Conservation (phyloP, 371 early-diverging fungal species). For the Chytridiales sp. region DNA sequence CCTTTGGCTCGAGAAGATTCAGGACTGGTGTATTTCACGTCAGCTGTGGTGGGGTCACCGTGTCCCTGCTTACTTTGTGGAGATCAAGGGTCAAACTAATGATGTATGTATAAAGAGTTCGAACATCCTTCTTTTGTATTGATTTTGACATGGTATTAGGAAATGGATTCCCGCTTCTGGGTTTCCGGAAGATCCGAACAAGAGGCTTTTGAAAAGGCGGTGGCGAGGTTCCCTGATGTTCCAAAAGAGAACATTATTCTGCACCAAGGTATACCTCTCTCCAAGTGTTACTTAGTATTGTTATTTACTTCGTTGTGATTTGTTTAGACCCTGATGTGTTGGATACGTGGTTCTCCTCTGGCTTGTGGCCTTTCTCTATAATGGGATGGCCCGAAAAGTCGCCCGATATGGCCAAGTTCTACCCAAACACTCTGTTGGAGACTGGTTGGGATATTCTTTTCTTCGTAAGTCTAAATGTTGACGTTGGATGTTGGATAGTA, state of each 20-base stretch:
- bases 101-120: conserved; percentile 31
- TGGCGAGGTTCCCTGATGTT: conserved; percentile 60
- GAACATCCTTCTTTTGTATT: conserved; percentile 4
- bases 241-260: conserved; percentile 32
- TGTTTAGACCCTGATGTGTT: conserved; percentile 96
- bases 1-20: conserved; percentile 95
- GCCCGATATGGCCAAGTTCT: conserved; percentile 82
- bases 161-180: conserved; percentile 74
- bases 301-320: conserved; percentile 45
- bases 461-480: conserved; percentile 99
- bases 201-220: conserved; percentile 77
- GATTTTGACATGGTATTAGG: conserved; percentile 17
- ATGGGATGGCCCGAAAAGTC: conserved; percentile 96
- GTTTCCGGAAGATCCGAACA: conserved; percentile 81
- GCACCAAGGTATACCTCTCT: conserved; percentile 35
- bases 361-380: conserved; percentile 98
- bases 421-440: conserved; percentile 93
- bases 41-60: conserved; percentile 99
- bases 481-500: not conserved
- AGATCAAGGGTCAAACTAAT: conserved; percentile 64
- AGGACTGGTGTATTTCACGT: conserved; percentile 99
- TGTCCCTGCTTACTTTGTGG: conserved; percentile 96
- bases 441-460: conserved; percentile 99
- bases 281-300: not conserved
- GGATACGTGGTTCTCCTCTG: conserved; percentile 99